Evolutionary conservation across 179 eudicot genomes (phyloP), one percentile per base, ranked within the genome.

Genomic region (Drosera spatulata): DNA sequence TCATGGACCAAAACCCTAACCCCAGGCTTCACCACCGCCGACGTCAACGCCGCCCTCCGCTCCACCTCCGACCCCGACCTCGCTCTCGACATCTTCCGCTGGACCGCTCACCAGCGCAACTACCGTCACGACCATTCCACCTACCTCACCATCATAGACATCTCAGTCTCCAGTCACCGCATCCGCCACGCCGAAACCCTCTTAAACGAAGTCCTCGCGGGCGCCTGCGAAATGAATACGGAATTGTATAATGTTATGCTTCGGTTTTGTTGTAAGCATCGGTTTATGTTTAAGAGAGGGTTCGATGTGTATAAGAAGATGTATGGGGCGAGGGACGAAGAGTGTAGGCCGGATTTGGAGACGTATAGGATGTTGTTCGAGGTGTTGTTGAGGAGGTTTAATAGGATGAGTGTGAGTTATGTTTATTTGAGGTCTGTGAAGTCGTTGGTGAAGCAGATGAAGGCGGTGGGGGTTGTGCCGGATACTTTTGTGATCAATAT

Each of bases 71-170:
- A 91, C 66, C 75, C 91, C 6, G 98, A 91, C 57, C 69, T 91
- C 50, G 95, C 98, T 39, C 80, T 74, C 71, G 91, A 88, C 80
- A 83, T 91, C 58, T 91, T 91, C 78, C 88, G 96, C 0, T 91
- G 98, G 98, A 80, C 95, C 1, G 75, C 85, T 12, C 85, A 78
- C 6, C 95, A 77, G 10, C 91, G 91, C 48, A 59, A 64, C 41
- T 91, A 77, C 83, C 76, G 74, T 48, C 98, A 91, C 76, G 70
- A 74, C 74, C 69, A 69, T 62, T 59, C 71, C 50, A 83, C 91
- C 40, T 91, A 91, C 79, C 79, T 88, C 56, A 76, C 91, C 41
- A 85, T 84, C 72, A 71, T 91, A 73, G 68, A 80, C 14, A 73
- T 88, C 58, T 46, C 78, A 50, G 66, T 79, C 49, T 37, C 76